These are phyloP conservation scores for Raffaelea albimanens DNA, from an alignment of 2,329 filamentous ascomycete species.

Conservation along the genomic window DNA sequence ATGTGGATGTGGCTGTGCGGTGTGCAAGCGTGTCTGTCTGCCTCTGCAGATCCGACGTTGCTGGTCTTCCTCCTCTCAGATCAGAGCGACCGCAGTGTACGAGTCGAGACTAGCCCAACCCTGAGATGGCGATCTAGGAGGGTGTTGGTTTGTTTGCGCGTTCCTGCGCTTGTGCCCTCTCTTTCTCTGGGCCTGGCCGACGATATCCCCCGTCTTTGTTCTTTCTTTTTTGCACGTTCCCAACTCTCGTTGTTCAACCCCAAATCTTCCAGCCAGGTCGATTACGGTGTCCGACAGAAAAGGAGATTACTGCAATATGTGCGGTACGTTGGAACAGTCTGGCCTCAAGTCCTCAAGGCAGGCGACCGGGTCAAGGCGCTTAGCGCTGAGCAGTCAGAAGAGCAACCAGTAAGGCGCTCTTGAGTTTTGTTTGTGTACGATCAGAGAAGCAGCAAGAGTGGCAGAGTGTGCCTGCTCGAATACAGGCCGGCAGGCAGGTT, in stretches of 20 bases:
- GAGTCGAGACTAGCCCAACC: not conserved
- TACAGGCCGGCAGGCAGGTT: not conserved
- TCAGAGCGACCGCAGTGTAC: not conserved
- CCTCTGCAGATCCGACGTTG: not conserved
- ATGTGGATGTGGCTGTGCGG: not conserved
- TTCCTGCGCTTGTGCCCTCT: no score
- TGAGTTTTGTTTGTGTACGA: conserved; percentile 2
- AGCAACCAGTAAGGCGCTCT: not conserved
- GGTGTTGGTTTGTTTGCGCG: not conserved
- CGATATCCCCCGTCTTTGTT: no score
- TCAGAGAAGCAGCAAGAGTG: not conserved
- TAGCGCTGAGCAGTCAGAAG: not conserved
- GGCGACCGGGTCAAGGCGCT: not conserved
- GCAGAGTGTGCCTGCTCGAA: not conserved
- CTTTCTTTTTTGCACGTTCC: not conserved
- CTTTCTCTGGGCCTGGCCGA: no score
- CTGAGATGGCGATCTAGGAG: not conserved
- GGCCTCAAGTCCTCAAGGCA: no score
- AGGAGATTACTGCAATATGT: conserved; percentile 16
- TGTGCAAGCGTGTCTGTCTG: not conserved
- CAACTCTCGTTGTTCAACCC: conserved; percentile 11
- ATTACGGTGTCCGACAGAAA: conserved; percentile 5
- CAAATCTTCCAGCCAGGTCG: conserved; percentile 4
- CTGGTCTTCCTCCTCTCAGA: not conserved
- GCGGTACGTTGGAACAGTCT: not conserved